Conservation (phyloP, 164 flowering plant species). For the Umbellularia californica region DNA sequence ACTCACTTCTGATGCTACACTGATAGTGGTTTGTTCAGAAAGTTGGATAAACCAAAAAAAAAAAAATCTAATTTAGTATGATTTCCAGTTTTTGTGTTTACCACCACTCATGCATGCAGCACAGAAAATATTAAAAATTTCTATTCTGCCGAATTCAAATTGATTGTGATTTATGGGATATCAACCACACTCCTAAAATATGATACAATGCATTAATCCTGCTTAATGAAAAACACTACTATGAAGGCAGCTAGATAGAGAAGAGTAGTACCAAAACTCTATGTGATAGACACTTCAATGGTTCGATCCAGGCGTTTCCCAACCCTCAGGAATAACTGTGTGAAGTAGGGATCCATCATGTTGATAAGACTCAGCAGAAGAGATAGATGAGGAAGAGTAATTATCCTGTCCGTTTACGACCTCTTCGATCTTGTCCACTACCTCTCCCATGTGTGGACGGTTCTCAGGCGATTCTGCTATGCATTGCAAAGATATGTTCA, state of each 20-base stretch:
- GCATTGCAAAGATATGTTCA: conserved; percentile 47
- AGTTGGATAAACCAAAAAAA: not conserved
- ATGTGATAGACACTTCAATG: conserved; percentile 11
- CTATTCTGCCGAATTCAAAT: not conserved
- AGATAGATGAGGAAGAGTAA: conserved; percentile 20
- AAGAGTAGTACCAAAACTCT: not conserved
- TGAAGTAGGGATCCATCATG: conserved; percentile 33
- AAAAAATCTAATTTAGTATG: not conserved
- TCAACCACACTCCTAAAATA: not conserved
- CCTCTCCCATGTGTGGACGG: conserved; percentile 42
- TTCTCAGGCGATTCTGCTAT: conserved; percentile 32
- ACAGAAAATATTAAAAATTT: not conserved
- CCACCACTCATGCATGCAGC: not conserved
- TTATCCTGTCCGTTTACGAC: conserved; percentile 32
- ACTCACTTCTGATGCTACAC: not conserved
- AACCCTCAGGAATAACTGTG: conserved; percentile 37
- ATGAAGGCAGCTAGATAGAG: not conserved
- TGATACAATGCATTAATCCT: not conserved
- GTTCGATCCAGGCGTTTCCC: conserved; percentile 48
- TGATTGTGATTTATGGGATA: not conserved
- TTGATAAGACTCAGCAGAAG: conserved; percentile 21
- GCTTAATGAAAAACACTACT: not conserved
- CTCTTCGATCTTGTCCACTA: conserved; percentile 45
- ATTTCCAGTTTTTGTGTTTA: not conserved
- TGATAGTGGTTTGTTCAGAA: not conserved